Conservation (phyloP, 164 flowering plant species). For the Magnolia officinalis region DNA sequence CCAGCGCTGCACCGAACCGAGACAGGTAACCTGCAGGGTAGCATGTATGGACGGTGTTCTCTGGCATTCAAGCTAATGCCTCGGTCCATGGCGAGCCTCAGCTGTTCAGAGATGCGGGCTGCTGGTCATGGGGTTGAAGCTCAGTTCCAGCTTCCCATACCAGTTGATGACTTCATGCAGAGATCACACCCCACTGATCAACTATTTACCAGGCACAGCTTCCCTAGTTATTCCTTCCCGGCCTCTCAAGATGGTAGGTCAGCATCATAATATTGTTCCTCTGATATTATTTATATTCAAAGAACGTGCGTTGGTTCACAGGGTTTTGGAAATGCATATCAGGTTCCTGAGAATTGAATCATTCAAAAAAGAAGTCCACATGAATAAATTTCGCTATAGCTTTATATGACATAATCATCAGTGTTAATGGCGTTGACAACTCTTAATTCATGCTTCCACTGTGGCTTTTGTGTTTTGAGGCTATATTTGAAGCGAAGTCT, state of each 20-base stretch:
- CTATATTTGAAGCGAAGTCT: background rate
- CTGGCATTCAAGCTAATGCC: conserved; percentile 92
- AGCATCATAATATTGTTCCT: conserved; percentile 3
- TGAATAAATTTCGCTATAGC: background rate
- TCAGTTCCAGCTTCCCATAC: conserved; percentile 89
- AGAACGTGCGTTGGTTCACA: background rate
- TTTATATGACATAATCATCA: background rate
- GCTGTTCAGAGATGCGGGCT: conserved; percentile 90
- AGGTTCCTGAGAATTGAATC: background rate
- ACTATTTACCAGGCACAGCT: conserved; percentile 50
- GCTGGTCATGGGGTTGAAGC: conserved; percentile 96
- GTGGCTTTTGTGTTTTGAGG: background rate
- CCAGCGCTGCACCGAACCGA: conserved; percentile 75
- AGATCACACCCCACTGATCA: conserved; percentile 72
- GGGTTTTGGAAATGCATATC: conserved; percentile 6
- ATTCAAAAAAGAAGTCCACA: background rate
- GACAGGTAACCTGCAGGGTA: conserved; percentile 47
- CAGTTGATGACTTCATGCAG: conserved; percentile 99
- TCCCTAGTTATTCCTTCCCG: conserved; percentile 53
- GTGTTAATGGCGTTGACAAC: background rate
- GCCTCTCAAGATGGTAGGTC: conserved; percentile 69
- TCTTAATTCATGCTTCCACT: background rate
- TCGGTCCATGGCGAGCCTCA: conserved; percentile 81
- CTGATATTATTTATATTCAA: background rate
- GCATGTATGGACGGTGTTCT: conserved; percentile 81